Percentiles rank a stretch among this genome's conserved stretches.
Evolutionary conservation across 1,284 basidiomycete species (phyloP).

Genomic region (Sphagnurus paluster): DNA sequence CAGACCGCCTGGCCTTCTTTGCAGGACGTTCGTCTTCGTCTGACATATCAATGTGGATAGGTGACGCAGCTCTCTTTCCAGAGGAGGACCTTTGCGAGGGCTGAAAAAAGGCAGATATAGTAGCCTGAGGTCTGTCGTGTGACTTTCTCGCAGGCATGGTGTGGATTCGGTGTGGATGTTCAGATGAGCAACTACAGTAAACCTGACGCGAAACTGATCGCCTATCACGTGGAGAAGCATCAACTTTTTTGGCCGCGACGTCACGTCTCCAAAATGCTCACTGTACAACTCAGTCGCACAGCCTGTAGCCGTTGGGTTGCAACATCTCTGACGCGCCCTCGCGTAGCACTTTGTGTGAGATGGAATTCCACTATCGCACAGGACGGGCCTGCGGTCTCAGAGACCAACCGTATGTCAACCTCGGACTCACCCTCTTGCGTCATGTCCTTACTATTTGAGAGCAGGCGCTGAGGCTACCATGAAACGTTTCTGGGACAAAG

Average conservation of each 20-base stretch:
- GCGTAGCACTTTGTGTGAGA: constrained; percentile 14
- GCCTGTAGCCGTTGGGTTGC: constrained; percentile 9
- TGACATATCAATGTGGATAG: constrained; percentile 64
- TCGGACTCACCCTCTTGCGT: background rate
- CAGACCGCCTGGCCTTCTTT: constrained; percentile 31
- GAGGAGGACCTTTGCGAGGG: constrained; percentile 24
- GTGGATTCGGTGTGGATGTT: background rate
- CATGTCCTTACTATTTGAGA: constrained; percentile 6
- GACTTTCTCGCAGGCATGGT: constrained; percentile 15
- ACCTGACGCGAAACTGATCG: constrained; percentile 1
- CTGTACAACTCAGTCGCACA: constrained; percentile 17
- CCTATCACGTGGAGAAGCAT: constrained; percentile 21
- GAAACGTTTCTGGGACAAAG: constrained; percentile 90
- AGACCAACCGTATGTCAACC: constrained; percentile 54
- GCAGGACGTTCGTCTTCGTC: constrained; percentile 35
- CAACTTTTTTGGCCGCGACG: constrained; percentile 11
- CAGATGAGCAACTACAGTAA: background rate
- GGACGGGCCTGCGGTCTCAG: constrained; percentile 48
- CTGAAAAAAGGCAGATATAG: constrained; percentile 60
- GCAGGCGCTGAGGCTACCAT: constrained; percentile 84
- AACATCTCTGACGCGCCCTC: constrained; percentile 7
- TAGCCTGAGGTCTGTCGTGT: constrained; percentile 35
- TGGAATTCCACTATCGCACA: constrained; percentile 29
- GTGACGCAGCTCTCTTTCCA: constrained; percentile 35
- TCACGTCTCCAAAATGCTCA: constrained; percentile 18